Evolutionary conservation across 2,329 filamentous ascomycete species (phyloP).

Genomic region (Emergomyces pasteurianus): DNA sequence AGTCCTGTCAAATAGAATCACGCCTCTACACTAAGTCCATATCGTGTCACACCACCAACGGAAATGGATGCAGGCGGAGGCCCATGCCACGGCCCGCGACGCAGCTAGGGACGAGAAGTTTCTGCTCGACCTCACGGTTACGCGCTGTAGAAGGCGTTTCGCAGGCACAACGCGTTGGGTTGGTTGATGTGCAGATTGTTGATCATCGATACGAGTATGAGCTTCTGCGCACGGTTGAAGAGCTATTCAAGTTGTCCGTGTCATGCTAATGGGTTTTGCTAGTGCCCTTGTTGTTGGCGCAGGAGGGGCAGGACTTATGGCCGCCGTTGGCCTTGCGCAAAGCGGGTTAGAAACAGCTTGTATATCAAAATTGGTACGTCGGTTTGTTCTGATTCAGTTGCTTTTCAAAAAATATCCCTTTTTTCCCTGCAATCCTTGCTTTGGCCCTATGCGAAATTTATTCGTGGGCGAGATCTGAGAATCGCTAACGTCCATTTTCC

Average conservation of each 20-base stretch:
- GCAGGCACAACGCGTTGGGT: background rate
- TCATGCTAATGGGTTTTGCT: background rate
- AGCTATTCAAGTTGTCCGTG: too few species aligned
- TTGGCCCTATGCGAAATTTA: background rate
- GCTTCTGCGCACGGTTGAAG: background rate
- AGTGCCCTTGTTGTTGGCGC: constrained; percentile 14
- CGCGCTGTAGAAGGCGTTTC: constrained; percentile 1
- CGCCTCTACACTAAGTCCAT: background rate
- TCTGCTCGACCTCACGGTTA: background rate
- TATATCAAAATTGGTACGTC: constrained; percentile 12
- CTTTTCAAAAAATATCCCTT: too few species aligned
- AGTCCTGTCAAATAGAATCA: too few species aligned
- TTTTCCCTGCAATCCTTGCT: background rate
- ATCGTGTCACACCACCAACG: background rate
- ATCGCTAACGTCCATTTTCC: background rate
- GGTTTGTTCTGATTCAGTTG: background rate
- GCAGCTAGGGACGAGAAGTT: background rate
- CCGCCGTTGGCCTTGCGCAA: constrained; percentile 13
- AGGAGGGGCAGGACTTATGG: constrained; percentile 12
- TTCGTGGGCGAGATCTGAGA: background rate
- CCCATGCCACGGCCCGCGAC: background rate
- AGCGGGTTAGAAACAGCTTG: constrained; percentile 13
- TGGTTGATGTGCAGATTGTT: constrained; percentile 6
- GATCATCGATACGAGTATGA: constrained; percentile 16
- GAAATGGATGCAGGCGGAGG: background rate